A percentile compares a stretch with the other conserved stretches of the same genome.
phyloP scores from a whole-genome alignment of 805 yeast species.

The Maudiozyma barnettii region DNA sequence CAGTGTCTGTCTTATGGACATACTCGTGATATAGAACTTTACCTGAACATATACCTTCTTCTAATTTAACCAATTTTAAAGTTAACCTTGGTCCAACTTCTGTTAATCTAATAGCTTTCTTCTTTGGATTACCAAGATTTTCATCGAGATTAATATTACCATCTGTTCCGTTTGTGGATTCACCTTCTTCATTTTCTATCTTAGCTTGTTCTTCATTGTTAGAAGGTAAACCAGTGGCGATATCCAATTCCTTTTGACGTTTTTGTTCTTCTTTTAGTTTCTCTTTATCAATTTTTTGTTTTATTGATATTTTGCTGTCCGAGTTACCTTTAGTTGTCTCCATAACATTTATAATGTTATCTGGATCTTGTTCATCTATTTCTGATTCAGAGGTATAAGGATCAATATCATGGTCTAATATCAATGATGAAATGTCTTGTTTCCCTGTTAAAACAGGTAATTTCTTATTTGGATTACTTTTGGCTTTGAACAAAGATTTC shows the following conservation, averaged over 20 bases:
- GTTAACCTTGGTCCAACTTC: slow-evolving; percentile 89
- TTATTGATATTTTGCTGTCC: slow-evolving; percentile 13
- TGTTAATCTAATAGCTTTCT: slow-evolving; percentile 82
- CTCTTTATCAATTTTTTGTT: slow-evolving; percentile 14
- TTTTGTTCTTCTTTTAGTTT: slow-evolving; percentile 14
- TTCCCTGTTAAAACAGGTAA: slow-evolving; percentile 63
- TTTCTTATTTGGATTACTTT: slow-evolving; percentile 47
- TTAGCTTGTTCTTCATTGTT: slow-evolving; percentile 11
- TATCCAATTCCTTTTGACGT: background rate
- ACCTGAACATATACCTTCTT: slow-evolving; percentile 85
- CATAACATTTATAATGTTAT: slow-evolving; percentile 59
- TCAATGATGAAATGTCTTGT: slow-evolving; percentile 70
- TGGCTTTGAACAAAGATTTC: slow-evolving; percentile 57
- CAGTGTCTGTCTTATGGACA: slow-evolving; percentile 53
- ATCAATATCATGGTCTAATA: slow-evolving; percentile 72
- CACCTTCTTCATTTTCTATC: slow-evolving; percentile 16
- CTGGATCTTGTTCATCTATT: slow-evolving; percentile 92
- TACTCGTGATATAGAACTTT: slow-evolving; percentile 77
- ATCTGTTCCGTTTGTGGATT: slow-evolving; percentile 1
- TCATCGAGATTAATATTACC: slow-evolving; percentile 7
- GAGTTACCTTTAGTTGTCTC: slow-evolving; percentile 22
- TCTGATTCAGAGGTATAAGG: slow-evolving; percentile 84
- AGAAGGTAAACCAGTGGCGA: slow-evolving; percentile 10
- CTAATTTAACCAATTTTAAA: slow-evolving; percentile 71
- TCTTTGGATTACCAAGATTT: slow-evolving; percentile 28